Conservation (phyloP, 108 stramenopile species). For the Fragilaria radians region DNA sequence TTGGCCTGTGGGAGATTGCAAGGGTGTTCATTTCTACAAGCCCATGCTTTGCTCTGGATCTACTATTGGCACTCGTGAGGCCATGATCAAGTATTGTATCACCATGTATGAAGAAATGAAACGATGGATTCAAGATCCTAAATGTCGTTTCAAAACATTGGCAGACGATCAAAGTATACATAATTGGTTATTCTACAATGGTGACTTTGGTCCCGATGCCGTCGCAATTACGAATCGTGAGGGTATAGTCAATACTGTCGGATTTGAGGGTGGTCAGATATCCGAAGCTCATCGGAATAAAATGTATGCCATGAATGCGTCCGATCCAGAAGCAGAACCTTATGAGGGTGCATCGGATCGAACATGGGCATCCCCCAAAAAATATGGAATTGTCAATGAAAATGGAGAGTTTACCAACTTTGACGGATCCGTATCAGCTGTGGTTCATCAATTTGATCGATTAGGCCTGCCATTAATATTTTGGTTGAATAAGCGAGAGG, state of each 20-base stretch:
- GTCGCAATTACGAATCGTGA: background rate
- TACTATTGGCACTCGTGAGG: constrained; percentile 59
- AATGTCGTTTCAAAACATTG: constrained; percentile 40
- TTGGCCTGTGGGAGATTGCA: constrained; percentile 31
- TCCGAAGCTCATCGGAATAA: background rate
- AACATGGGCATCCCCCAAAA: constrained; percentile 5
- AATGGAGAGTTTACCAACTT: constrained; percentile 16
- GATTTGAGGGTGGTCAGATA: constrained; percentile 1
- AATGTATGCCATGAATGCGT: background rate
- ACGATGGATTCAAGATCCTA: constrained; percentile 38
- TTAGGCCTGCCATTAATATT: constrained; percentile 3
- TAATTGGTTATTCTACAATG: constrained; percentile 72
- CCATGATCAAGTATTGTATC: constrained; percentile 56
- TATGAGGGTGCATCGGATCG: background rate
- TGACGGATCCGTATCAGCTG: constrained; percentile 35
- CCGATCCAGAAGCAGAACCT: background rate
- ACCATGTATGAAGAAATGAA: constrained; percentile 62
- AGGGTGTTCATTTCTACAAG: constrained; percentile 20
- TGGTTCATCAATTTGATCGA: constrained; percentile 46
- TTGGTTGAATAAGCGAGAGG: too few relatives aligned
- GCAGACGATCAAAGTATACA: constrained; percentile 76
- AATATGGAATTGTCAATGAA: constrained; percentile 2
- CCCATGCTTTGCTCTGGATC: constrained; percentile 64
- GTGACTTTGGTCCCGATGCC: too few relatives aligned
- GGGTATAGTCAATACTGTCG: constrained; percentile 8